Evolutionary conservation across 805 yeast genomes (phyloP), one percentile per base, ranked within the genome.

Genomic region (Wickerhamomyces rabaulensis): DNA sequence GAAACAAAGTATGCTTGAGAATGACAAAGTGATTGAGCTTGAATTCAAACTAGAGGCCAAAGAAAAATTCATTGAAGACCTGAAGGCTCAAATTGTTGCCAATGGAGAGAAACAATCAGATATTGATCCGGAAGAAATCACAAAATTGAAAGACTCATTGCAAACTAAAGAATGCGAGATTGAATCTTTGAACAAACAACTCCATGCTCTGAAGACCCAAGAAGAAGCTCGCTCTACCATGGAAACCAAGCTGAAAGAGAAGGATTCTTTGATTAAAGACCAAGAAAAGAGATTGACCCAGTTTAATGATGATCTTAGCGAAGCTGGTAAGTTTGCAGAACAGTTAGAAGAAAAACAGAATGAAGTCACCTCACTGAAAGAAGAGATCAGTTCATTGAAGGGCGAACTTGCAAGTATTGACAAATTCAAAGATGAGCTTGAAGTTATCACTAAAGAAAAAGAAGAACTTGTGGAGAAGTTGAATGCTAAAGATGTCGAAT

Each of bases 1-100:
- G 36, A 52, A 41, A 36, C 33, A 42, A 13, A 33, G 36, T 9
- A 33, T 33, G 36, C 36, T 33, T 16, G 36, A n/a, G 16, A 47
- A 51, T 9, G 57, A 56, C 17, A 50, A 46, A 21, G 15, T 55
- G 5, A 49, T 51, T 17, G 61, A 53, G 35, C 25, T 52, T 17
- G 53, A 57, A 31, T 51, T 48, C 43, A 49, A 45, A 39, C 37
- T 57, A 38, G 53, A 51, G 26, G 48, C 49, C 35, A 56, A 57
- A 39, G 60, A 56, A 25, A 43, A 50, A 16, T 22, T 42, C 6
- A 4, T 41, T 3, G 25, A 20, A 3, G 21, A 36, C 10, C 21
- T 37, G 9, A 33, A 31, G 23, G 29, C 19, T 9, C 26, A 35
- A 15, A 17, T 19, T 8, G 33, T 20, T 19, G 43, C 17, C 6